phyloP scores from a whole-genome alignment of 75 land plant species.

The Chamaecyparis obtusa region DNA sequence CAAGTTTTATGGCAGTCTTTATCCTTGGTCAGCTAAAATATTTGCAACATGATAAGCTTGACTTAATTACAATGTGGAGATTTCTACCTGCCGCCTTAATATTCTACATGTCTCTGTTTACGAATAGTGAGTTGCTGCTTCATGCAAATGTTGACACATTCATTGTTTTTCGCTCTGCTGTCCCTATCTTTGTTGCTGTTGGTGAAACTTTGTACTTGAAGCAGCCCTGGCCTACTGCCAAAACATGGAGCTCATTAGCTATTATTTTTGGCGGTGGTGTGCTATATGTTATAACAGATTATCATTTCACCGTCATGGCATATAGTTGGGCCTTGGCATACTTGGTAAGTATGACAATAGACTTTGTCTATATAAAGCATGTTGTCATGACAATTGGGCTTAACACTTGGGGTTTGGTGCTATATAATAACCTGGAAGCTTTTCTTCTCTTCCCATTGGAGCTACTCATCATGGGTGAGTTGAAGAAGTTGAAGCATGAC shows the following conservation, averaged over 20 bases:
- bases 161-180: constrained; percentile 88
- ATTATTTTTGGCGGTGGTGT: constrained; percentile 84
- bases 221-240: constrained; percentile 87
- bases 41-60: constrained; percentile 71
- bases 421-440: constrained; percentile 95
- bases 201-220: constrained; percentile 83
- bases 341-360: constrained; percentile 86
- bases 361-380: constrained; percentile 97
- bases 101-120: constrained; percentile 86
- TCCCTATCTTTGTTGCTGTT: constrained; percentile 91
- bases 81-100: constrained; percentile 94
- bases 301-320: constrained; percentile 72
- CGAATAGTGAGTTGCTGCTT: constrained; percentile 93
- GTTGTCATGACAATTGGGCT: constrained; percentile 95
- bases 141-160: constrained; percentile 99
- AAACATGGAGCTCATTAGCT: constrained; percentile 80
- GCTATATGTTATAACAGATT: constrained; percentile 83
- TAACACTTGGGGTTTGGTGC: constrained; percentile 92
- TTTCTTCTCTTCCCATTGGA: constrained; percentile 83
- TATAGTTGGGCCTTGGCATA: constrained; percentile 90
- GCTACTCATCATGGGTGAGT: constrained; percentile 85
- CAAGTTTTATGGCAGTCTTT: constrained; percentile 74
- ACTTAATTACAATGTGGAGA: constrained; percentile 64
- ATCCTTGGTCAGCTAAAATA: constrained; percentile 57
- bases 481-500: constrained; percentile 69